phyloP scores from a whole-genome alignment of 2,329 filamentous ascomycete species.

The Aspergillus floridensis region DNA sequence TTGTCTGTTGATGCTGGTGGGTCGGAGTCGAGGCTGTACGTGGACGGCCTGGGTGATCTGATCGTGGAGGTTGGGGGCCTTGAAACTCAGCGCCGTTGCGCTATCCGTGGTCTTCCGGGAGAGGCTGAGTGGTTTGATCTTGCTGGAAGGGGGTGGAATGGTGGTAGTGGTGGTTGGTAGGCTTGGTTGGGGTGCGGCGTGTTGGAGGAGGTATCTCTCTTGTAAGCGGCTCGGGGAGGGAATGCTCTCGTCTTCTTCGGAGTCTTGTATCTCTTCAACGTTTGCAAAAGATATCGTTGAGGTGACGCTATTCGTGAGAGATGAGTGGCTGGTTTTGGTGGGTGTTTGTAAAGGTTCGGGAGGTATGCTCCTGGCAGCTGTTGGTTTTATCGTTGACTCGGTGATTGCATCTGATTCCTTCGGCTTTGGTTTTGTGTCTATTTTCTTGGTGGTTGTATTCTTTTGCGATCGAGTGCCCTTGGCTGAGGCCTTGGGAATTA shows the following conservation, averaged over 20 bases:
- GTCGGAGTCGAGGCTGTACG: constrained; percentile 33
- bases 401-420: constrained; percentile 4
- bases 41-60: constrained; percentile 51
- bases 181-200: neutral
- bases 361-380: neutral
- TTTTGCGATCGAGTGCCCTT: constrained; percentile 1
- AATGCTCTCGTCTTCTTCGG: constrained; percentile 32
- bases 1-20: constrained; percentile 34
- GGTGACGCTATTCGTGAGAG: neutral
- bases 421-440: constrained; percentile 14
- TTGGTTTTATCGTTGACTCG: neutral
- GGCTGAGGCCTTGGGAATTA: neutral
- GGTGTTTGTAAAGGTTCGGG: neutral
- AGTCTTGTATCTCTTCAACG: constrained; percentile 40
- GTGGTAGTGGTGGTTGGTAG: neutral
- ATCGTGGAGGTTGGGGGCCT: constrained; percentile 40
- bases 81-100: constrained; percentile 16
- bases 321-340: neutral
- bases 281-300: constrained; percentile 21
- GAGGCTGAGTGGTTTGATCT: neutral
- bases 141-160: constrained; percentile 4
- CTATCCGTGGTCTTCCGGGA: neutral
- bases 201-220: constrained; percentile 15
- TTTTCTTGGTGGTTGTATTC: neutral
- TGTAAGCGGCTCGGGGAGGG: constrained; percentile 27